These are phyloP conservation scores for Helianthus tuberosus DNA, from an alignment of 129 eudicot species.

Conservation along the genomic window DNA sequence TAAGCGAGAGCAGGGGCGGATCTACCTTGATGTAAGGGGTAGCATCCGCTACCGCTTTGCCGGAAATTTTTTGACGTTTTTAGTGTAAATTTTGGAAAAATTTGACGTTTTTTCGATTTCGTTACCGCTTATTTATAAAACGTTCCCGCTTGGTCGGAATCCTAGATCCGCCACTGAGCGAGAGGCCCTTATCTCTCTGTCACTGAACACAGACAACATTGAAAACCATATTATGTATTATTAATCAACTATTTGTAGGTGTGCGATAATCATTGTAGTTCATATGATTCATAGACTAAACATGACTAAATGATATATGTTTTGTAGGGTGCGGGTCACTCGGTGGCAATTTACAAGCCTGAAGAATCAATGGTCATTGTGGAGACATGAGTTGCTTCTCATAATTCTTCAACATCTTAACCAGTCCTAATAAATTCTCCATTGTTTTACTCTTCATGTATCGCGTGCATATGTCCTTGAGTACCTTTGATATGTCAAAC, in stretches of 20 bases:
- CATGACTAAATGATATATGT: background rate
- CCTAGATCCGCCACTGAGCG: no score
- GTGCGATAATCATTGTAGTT: background rate
- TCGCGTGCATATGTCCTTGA: background rate
- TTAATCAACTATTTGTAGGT: background rate
- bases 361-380: conserved; percentile 31
- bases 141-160: no score
- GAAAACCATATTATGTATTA: background rate
- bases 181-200: background rate
- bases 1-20: no score
- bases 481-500: background rate
- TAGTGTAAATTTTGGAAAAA: no score
- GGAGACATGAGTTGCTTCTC: conserved; percentile 38
- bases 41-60: no score
- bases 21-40: no score
- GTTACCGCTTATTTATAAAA: no score
- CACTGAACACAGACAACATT: background rate
- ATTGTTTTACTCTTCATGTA: no score
- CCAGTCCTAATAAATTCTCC: no score
- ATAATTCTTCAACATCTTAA: conserved; percentile 17
- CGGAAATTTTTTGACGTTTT: no score
- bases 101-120: no score
- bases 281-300: background rate
- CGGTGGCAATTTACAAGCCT: conserved; percentile 34
- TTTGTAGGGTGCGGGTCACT: conserved; percentile 39